Base-by-base conservation (phyloP, 2,329 filamentous ascomycete species). In the Ustilaginoidea virens region DNA sequence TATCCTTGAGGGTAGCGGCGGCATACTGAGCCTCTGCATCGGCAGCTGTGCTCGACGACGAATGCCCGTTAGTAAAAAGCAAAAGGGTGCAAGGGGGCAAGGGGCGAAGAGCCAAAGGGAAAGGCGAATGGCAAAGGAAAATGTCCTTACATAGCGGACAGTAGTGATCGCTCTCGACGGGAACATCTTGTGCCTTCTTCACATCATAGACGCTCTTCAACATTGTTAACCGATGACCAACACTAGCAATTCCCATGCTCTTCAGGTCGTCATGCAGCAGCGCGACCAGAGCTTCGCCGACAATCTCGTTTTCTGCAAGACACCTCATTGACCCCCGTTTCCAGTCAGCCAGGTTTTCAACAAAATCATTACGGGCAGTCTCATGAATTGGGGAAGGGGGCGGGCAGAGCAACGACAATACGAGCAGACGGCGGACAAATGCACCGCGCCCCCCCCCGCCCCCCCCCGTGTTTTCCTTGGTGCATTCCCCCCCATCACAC, bases 181-280 rank as follows among this genome's bases (percentile, higher is more conserved):
- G 79, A 35, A 96, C 72, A 44, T 92, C 85, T 47, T 94, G 86
- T 39, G 83, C 83, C 51, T 87, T 78, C 60, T 98, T 98, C 47
- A 90, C 77, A 47, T 96, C 86, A 57, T 94, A 96, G 31, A 96
- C 85, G 44, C 76, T 86, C 59, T 94, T 96, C 33, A 98, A 66
- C 33, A 98, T 92, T 14, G 85, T 92, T 44, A 98, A 64, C 35
- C 90, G 77, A 58, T 98, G 90, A 23, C 90, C 90, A 27, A 94
- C 83, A 56, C 87, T 96, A 37, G 66, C 63, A 39, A 98, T 80
- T 27, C 86, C 86, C 75, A 96, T 87, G 48, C 92, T 83, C 55
- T 92, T 93, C 43, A 98, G 62, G 49, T 96, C 87, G 33, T 92
- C 81, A 49, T 96, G 90, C 38, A 80, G 78, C 38, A 98, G 60